Evolutionary conservation across 2,329 filamentous ascomycete genomes (phyloP).

Genomic region (Sporothrix curviconia): DNA sequence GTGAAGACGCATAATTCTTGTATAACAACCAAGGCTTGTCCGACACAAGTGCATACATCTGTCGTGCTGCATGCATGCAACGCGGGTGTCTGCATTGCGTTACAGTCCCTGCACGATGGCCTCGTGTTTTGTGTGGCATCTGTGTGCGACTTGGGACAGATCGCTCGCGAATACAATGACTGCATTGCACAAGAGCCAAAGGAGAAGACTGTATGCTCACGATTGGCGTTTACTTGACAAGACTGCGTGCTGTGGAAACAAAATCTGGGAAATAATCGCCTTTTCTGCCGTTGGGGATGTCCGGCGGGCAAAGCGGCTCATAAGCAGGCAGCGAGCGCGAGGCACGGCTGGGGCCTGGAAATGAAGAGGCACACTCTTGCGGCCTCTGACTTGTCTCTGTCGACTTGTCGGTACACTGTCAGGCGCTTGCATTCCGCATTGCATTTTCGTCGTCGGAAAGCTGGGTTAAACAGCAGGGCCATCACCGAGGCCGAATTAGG

Average conservation of each 20-base stretch:
- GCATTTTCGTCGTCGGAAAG: not conserved
- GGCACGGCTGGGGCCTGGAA: not conserved
- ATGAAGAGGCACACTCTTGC: conserved; percentile 7
- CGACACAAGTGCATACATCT: too few species aligned
- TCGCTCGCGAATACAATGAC: not conserved
- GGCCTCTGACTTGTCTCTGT: not conserved
- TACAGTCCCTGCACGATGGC: not conserved
- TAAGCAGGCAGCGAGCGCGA: not conserved
- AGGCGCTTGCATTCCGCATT: not conserved
- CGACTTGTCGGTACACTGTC: too few species aligned
- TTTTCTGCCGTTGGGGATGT: conserved; percentile 10
- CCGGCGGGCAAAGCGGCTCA: conserved; percentile 4
- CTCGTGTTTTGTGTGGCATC: too few species aligned
- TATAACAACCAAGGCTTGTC: too few species aligned
- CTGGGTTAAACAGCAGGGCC: not conserved
- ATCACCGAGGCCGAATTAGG: conserved; percentile 5
- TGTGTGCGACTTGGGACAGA: not conserved
- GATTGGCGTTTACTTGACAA: not conserved
- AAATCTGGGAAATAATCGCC: too few species aligned
- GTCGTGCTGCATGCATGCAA: too few species aligned
- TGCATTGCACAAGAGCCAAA: not conserved
- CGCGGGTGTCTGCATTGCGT: not conserved
- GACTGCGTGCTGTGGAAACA: too few species aligned
- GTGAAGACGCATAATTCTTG: too few species aligned
- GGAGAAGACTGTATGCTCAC: not conserved